Base-by-base conservation (phyloP, 164 flowering plant genomes). In the Taxillus chinensis region DNA sequence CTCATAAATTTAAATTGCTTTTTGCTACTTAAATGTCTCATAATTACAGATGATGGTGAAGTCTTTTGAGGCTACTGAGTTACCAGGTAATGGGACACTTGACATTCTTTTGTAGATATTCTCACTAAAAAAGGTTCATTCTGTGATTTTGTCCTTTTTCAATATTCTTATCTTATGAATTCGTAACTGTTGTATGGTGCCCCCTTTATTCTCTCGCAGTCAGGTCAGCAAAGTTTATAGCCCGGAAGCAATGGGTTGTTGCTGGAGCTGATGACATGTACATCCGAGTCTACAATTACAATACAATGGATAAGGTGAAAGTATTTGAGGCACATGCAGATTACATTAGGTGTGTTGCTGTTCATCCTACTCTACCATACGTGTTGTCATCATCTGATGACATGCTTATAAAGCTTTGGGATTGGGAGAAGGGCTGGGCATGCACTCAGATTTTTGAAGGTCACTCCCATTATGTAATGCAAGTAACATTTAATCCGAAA, bases 391-490 rank as follows among this genome's bases (percentile, higher is more conserved):
- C 97, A 50, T 88, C 97, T 64, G 97, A 90, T 85, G 97, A 90
- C 79, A 86, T 82, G 91, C 88, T 85, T 66, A 88, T 90, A 64
- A 90, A 86, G 75, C 86, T 90, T 10, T 90, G 97, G 96, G 97
- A 91, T 68, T 91, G 97, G 97, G 97, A 91, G 48, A 91, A 88
- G 75, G 93, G 88, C 39, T 91, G 96, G 97, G 70, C 68, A 56
- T 85, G 93, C 61, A 86, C 90, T 61, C 96, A 90, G 63, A 84
- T 86, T 40, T 93, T 93, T 64, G 97, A 88, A 69, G 97, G 98
- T 5, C 98, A 93, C 71, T 90, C 96, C 13, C 98, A 93, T 72
- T 93, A 90, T 68, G 98, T 93, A 50, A 93, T 93, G 98, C 98
- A 90, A 82, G 92, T 93, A 56, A 83, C 92, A 38, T 82, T 93